phyloP scores from a whole-genome alignment of 192 early-diverging fungal species.

The Umbelopsis ramanniana region DNA sequence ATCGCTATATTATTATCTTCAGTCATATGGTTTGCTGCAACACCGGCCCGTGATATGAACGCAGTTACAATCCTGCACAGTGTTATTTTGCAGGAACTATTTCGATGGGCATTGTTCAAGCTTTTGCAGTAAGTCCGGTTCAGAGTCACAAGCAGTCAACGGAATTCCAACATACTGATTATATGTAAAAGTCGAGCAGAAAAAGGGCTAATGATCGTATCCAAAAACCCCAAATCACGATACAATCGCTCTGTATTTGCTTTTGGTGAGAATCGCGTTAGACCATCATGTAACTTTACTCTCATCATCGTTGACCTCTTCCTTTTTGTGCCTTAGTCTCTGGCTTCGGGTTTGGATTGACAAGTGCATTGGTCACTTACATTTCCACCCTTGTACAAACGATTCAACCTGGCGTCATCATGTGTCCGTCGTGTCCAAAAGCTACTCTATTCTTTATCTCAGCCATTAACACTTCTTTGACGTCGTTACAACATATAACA shows the following conservation, averaged over 20 bases:
- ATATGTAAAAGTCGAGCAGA: constrained; percentile 64
- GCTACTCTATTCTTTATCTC: constrained; percentile 67
- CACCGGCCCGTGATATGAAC: constrained; percentile 42
- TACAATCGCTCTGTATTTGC: constrained; percentile 66
- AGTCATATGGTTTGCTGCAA: constrained; percentile 69
- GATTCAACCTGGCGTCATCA: constrained; percentile 69
- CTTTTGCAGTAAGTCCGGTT: constrained; percentile 48
- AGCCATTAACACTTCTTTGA: constrained; percentile 74
- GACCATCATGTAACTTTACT: background rate
- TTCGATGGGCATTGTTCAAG: constrained; percentile 65
- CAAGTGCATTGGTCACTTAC: constrained; percentile 72
- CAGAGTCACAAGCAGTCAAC: background rate
- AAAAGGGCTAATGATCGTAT: constrained; percentile 62
- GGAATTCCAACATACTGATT: background rate
- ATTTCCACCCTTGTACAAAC: constrained; percentile 69
- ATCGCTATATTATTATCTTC: constrained; percentile 73
- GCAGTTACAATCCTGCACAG: constrained; percentile 60
- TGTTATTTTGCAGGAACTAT: constrained; percentile 69
- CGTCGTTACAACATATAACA: constrained; percentile 69
- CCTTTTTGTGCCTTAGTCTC: constrained; percentile 41
- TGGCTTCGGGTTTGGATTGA: constrained; percentile 76
- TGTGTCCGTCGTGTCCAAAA: constrained; percentile 66
- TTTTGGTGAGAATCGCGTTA: constrained; percentile 54
- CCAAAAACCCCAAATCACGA: constrained; percentile 65
- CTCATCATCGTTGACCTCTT: background rate